These are phyloP conservation scores for Paralagenidium karlingii DNA, from an alignment of 352 stramenopile species.

Conservation along the genomic window DNA sequence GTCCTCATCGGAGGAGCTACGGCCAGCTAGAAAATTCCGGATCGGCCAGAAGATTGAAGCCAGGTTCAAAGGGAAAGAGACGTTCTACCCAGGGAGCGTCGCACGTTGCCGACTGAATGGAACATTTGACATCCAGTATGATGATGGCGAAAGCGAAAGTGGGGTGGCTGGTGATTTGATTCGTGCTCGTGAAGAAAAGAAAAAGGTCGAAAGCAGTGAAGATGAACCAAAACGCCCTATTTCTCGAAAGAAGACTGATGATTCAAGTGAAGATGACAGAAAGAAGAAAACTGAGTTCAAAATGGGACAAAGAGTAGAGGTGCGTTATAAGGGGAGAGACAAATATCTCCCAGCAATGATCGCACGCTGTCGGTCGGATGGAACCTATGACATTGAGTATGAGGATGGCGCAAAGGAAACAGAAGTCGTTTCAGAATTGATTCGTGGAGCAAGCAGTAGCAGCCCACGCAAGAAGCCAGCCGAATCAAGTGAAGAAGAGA, in stretches of 20 bases:
- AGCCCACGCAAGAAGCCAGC: background rate
- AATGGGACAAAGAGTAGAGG: slow-evolving; percentile 21
- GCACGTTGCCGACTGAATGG: slow-evolving; percentile 24
- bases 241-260: slow-evolving; percentile 8
- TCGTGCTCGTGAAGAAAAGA: slow-evolving; percentile 3
- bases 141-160: slow-evolving; percentile 37
- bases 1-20: slow-evolving; percentile 26
- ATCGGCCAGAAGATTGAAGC: slow-evolving; percentile 28
- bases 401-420: slow-evolving; percentile 64
- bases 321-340: slow-evolving; percentile 27
- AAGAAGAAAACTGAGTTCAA: slow-evolving; percentile 7
- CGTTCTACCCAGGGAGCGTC: slow-evolving; percentile 38
- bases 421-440: slow-evolving; percentile 9
- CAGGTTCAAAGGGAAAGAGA: slow-evolving; percentile 33
- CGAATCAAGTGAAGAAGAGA: slow-evolving; percentile 1
- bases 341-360: slow-evolving; percentile 46
- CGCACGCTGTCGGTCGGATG: slow-evolving; percentile 15
- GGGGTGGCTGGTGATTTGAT: slow-evolving; percentile 16
- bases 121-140: slow-evolving; percentile 41
- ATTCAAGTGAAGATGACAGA: slow-evolving; percentile 5
- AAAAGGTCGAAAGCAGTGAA: background rate
- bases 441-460: slow-evolving; percentile 4
- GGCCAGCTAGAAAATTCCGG: slow-evolving; percentile 15
- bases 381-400: slow-evolving; percentile 59
- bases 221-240: slow-evolving; percentile 4